These are phyloP conservation scores for Holtermanniella nyarrowii DNA, from an alignment of 768 basidiomycete genomes.

Conservation along the genomic window DNA sequence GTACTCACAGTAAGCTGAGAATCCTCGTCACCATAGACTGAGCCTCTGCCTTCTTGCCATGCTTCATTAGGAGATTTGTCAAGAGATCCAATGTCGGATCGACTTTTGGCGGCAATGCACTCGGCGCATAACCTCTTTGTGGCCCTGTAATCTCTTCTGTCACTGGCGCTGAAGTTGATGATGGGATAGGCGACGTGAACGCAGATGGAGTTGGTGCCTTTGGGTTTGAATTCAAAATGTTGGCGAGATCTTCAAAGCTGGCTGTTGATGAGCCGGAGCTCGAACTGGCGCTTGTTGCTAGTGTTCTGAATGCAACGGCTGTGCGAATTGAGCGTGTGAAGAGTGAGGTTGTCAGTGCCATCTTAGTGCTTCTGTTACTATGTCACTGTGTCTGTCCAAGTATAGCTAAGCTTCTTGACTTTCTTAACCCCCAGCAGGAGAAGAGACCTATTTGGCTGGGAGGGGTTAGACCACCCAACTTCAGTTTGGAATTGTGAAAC, in stretches of 20 bases:
- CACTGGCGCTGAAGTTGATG: background rate
- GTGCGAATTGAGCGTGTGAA: too few species aligned
- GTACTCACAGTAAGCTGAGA: conserved; percentile 28
- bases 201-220: background rate
- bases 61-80: conserved; percentile 39
- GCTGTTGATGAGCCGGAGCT: too few species aligned
- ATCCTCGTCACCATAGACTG: conserved; percentile 23
- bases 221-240: background rate
- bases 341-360: too few species aligned
- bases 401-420: too few species aligned
- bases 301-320: too few species aligned
- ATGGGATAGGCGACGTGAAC: background rate
- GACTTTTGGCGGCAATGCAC: conserved; percentile 25
- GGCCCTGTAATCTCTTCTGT: background rate
- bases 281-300: too few species aligned
- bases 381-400: too few species aligned
- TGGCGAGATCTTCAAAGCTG: background rate
- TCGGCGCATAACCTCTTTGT: conserved; percentile 21
- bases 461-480: too few species aligned
- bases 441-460: too few species aligned
- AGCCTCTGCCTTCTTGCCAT: conserved; percentile 37
- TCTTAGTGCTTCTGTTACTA: too few species aligned
- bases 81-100: conserved; percentile 37
- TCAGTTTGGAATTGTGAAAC: too few species aligned
- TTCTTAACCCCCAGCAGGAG: too few species aligned